A percentile compares a stretch with the other conserved stretches of the same genome.
Conservation (phyloP, 192 early-diverging fungal species). For the Umbelopsis sp. region DNA sequence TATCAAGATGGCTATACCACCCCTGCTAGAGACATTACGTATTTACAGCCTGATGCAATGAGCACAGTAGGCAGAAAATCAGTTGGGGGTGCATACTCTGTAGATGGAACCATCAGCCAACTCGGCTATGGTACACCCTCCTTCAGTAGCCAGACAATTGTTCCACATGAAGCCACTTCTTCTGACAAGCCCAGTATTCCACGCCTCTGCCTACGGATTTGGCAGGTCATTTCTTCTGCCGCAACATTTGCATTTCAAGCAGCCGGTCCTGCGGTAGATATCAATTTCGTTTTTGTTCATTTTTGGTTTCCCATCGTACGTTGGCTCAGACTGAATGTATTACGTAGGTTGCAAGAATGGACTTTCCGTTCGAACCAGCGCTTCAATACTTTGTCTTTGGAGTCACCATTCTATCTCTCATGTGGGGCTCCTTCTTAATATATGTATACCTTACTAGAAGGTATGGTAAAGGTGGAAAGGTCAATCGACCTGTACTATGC, state of each 20-base stretch:
- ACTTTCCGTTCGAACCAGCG: constrained; percentile 3
- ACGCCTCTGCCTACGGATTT: not conserved
- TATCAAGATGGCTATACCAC: not conserved
- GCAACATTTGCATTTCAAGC: constrained; percentile 5
- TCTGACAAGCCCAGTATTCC: not conserved
- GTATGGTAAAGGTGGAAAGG: constrained; percentile 1
- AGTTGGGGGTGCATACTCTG: not conserved
- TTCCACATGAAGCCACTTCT: not conserved
- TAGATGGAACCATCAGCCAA: not conserved
- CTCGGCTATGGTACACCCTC: not conserved
- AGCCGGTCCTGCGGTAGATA: not conserved
- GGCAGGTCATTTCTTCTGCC: not conserved
- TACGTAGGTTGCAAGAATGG: not conserved
- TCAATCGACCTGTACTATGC: not conserved
- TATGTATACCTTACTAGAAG: not conserved
- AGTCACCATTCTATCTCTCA: not conserved
- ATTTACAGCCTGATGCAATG: not conserved
- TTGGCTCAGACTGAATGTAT: not conserved
- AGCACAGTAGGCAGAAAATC: not conserved
- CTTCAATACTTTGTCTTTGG: constrained; percentile 30
- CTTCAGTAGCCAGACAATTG: not conserved
- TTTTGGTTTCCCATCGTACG: not conserved
- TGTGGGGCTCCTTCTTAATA: constrained; percentile 1
- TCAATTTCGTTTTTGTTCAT: not conserved
- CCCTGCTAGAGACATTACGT: not conserved